A percentile compares a stretch with the other conserved stretches of the same genome.
These are phyloP conservation scores for Pythium phragmitis DNA, from an alignment of 352 stramenopile species.

Conservation along the genomic window DNA sequence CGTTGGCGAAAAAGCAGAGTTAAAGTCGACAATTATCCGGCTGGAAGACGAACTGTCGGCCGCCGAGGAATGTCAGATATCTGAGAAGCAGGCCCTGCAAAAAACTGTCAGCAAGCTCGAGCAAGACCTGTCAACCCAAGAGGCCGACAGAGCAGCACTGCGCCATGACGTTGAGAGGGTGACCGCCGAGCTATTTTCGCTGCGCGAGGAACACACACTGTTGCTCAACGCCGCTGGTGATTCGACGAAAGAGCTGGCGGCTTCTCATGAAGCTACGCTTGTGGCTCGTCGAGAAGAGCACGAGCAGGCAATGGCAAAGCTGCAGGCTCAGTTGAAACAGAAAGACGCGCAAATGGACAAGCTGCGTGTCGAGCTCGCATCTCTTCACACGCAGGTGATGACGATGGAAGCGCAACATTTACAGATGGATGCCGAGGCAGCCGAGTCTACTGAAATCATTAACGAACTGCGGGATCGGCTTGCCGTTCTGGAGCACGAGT, in stretches of 20 bases:
- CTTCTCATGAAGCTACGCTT: constrained; percentile 16
- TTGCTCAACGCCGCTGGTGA: constrained; percentile 11
- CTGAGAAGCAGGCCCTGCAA: background rate
- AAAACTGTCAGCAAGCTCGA: constrained; percentile 1
- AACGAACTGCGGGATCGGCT: constrained; percentile 17
- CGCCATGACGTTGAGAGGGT: constrained; percentile 10
- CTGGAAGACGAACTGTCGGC: constrained; percentile 8
- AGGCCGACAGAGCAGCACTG: background rate
- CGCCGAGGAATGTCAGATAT: background rate
- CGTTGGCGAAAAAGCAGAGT: constrained; percentile 7
- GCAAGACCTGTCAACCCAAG: background rate
- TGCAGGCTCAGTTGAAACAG: constrained; percentile 2
- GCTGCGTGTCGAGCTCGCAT: constrained; percentile 17
- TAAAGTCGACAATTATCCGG: background rate
- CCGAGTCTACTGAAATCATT: constrained; percentile 11
- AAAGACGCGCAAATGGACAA: constrained; percentile 19
- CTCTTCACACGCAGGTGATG: constrained; percentile 25
- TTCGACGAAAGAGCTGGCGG: constrained; percentile 2
- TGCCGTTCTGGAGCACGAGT: constrained; percentile 8
- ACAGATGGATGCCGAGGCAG: constrained; percentile 19
- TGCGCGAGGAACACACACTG: constrained; percentile 13
- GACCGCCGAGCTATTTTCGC: background rate
- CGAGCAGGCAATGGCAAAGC: background rate
- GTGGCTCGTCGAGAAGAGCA: constrained; percentile 6
- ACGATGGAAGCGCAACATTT: constrained; percentile 23